Evolutionary conservation across 108 stramenopile genomes (phyloP).

Genomic region (Nitzschia sp.): DNA sequence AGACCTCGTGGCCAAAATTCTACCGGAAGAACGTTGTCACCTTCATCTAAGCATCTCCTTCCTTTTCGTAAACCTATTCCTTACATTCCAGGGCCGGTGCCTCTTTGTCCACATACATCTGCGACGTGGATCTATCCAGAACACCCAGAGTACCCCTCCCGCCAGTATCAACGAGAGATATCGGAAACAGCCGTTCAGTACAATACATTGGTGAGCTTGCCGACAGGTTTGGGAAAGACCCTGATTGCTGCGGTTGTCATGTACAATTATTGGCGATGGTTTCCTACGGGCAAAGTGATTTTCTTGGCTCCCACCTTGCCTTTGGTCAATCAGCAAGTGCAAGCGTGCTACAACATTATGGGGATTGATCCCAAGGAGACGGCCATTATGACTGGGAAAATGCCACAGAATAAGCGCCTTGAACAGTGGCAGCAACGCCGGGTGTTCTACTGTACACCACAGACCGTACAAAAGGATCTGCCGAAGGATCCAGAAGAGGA

Average conservation of each 20-base stretch:
- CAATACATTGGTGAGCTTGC: conserved; percentile 94
- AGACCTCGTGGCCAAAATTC: too few relatives aligned
- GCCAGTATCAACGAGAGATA: conserved; percentile 89
- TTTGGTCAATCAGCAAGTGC: conserved; percentile 92
- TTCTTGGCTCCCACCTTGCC: conserved; percentile 95
- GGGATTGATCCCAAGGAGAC: conserved; percentile 80
- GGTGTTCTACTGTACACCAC: conserved; percentile 97
- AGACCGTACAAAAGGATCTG: conserved; percentile 92
- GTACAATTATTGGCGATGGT: conserved; percentile 96
- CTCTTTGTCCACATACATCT: conserved; percentile 37
- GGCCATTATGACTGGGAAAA: conserved; percentile 74
- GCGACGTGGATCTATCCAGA: conserved; percentile 87
- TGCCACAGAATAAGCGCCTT: conserved; percentile 37
- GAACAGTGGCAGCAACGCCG: conserved; percentile 68
- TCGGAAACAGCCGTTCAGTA: conserved; percentile 64
- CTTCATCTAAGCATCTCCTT: background rate
- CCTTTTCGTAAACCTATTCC: background rate
- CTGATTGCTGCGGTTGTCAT: conserved; percentile 97
- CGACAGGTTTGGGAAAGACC: conserved; percentile 98
- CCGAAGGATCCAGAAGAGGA: conserved; percentile 18
- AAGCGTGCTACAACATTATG: conserved; percentile 89
- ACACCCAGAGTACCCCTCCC: conserved; percentile 68
- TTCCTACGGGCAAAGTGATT: conserved; percentile 65
- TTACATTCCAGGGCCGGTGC: conserved; percentile 56
- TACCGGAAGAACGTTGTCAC: too few relatives aligned